A percentile compares a stretch with the other conserved stretches of the same genome.
Evolutionary conservation across 257 asterid species (phyloP).

Genomic region (Fraxinus pennsylvanica): DNA sequence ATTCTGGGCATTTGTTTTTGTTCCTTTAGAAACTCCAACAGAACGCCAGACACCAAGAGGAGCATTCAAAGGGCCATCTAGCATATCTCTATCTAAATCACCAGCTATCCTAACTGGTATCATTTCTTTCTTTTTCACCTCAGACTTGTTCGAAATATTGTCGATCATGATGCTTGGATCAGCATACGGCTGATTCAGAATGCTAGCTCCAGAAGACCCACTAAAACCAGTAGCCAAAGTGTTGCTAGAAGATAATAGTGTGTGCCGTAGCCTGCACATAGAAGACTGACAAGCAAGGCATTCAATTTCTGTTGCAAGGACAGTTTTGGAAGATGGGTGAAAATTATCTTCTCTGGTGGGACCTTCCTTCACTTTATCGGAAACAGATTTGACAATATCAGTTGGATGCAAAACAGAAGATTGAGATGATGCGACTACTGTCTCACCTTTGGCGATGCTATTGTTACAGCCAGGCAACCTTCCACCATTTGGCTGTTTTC

Average conservation of each 20-base stretch:
- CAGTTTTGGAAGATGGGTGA: constrained; percentile 60
- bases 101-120: constrained; percentile 93
- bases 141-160: constrained; percentile 62
- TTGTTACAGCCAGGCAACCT: constrained; percentile 40
- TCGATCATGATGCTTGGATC: constrained; percentile 70
- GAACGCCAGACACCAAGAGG: constrained; percentile 99
- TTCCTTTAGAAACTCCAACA: constrained; percentile 72
- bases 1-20: constrained; percentile 57
- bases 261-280: constrained; percentile 91
- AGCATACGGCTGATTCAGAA: constrained; percentile 52
- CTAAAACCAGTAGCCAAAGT: constrained; percentile 49
- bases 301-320: constrained; percentile 85
- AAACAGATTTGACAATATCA: constrained; percentile 44
- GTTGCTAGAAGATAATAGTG: constrained; percentile 56
- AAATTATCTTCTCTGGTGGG: constrained; percentile 53
- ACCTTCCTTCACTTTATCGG: constrained; percentile 47
- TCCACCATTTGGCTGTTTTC: constrained; percentile 43
- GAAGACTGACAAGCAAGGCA: constrained; percentile 87
- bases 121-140: constrained; percentile 76
- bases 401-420: constrained; percentile 49
- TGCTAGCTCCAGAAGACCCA: constrained; percentile 60
- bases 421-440: constrained; percentile 48
- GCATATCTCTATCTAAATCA: constrained; percentile 78
- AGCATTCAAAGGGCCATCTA: constrained; percentile 75
- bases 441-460: constrained; percentile 45